Evolutionary conservation across 1,284 basidiomycete genomes (phyloP), one percentile per base, ranked within the genome.

Genomic region (Inonotus hispidus): DNA sequence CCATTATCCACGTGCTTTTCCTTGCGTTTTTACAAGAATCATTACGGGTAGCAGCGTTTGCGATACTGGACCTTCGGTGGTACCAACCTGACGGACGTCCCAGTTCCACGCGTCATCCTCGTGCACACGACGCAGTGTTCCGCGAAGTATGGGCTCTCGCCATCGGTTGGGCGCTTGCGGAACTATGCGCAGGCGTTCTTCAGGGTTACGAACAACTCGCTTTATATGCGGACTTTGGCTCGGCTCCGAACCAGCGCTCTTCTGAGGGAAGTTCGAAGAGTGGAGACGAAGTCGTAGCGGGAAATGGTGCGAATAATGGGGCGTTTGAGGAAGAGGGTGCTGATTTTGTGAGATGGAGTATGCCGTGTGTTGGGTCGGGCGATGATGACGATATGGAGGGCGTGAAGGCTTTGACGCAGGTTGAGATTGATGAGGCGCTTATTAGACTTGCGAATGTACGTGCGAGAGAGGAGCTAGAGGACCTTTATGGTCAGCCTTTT

Each of bases 61-160:
- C 79, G 3, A 69, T 87, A 52, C 75, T 88, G 23, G 52, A 58
- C 41, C 21, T 63, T 11, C 63, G 54, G 47, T 64, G 45, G 58
- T 45, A 46, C 43, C 57, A 35, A 46, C 45, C 46, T 27, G 32
- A 19, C 47, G 50, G 53, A 21, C 29, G 19, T 63, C 43, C 76
- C 77, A 39, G 72, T 86, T 57, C 77, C 76, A 16, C 75, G 78
- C 61, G 70, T 75, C 65, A 79, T 79, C 70, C 71, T 72, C 27
- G 71, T 68, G 63, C 68, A 74, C 73, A 71, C 56, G 83, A 88
- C 66, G 71, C 76, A 0, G 79, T 82, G 2, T 92, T 91, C 72
- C 70, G 72, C 21, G 77, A 82, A 25, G 81, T 87, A 5, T 90
- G 89, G 88, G 89, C 85, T 84, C 71, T 88, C 29, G 84, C 84